Evolutionary conservation across 345 rosid species (phyloP), one percentile per base, ranked within the genome.

Genomic region (Sonneratia alba): DNA sequence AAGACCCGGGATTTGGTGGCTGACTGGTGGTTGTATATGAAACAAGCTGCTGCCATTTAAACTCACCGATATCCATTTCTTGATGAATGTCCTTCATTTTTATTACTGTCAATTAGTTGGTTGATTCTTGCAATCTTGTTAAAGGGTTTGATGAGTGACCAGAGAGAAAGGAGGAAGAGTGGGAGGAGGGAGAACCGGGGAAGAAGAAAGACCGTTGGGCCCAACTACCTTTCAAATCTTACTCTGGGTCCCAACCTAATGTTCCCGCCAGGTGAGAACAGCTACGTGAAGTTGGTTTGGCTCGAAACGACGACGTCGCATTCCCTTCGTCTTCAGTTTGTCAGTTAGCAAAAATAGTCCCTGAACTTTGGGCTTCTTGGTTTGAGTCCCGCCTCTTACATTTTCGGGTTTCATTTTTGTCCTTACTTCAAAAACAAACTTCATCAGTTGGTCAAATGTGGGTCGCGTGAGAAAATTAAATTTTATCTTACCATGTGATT

Each of bases 181-280:
- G 42, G 21, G 62, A 53, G 72, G 27, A 62, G 38, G 70, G 55
- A 34, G 32, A 27, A 27, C 32, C 1, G 32, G 37, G 16, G 65
- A 47, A 9, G 45, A 10, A 7, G 70, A 51, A 67, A 32, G 68
- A 66, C 56, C 71, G 69, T 36, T 72, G 21, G 68, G 55, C 72
- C 61, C 70, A 80, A 70, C 84, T 51, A 75, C 80, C 86, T 49
- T 78, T 84, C 84, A 69, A 62, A 77, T 74, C 76, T 55, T 47
- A 47, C 51, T 9, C 15, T 13, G 14, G 9, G 51, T 13, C 51
- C 51, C 2, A 11, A 83, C 84, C 92, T 86, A 86, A 82, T 86
- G 75, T 82, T 87, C 89, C 74, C 75, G 73, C 82, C 80, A 70
- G 15, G 15, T 53, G 37, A 11, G 15, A 81, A 59, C 64, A 34